Conservation (phyloP, 768 basidiomycete genomes). For the Psilocybe azurescens region DNA sequence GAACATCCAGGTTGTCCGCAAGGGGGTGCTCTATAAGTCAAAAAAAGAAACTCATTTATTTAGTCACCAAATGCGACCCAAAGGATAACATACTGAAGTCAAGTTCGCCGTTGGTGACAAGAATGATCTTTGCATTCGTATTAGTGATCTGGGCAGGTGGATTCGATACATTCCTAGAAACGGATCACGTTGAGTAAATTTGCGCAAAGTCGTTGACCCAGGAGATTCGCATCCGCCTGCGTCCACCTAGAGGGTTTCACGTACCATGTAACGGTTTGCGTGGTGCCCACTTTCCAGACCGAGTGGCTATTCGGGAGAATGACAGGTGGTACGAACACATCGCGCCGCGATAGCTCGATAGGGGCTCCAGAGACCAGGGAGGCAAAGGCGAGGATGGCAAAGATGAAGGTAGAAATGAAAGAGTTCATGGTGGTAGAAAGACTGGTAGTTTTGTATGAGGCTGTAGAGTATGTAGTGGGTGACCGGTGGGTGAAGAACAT, state of each 20-base stretch:
- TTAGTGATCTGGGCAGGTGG: constrained; percentile 50
- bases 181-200: constrained; percentile 13
- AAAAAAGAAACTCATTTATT: not conserved
- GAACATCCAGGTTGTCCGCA: constrained; percentile 42
- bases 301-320: constrained; percentile 28
- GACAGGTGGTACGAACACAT: constrained; percentile 39
- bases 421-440: constrained; percentile 23
- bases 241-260: constrained; percentile 5
- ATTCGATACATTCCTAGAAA: constrained; percentile 43
- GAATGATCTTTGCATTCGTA: constrained; percentile 41
- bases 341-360: constrained; percentile 26
- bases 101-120: constrained; percentile 35
- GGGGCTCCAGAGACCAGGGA: constrained; percentile 32
- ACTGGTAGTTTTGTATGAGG: constrained; percentile 7
- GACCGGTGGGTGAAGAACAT: constrained; percentile 26
- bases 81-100: constrained; percentile 35
- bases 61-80: not conserved
- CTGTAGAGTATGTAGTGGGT: constrained; percentile 13
- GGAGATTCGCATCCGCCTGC: constrained; percentile 21
- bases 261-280: constrained; percentile 37
- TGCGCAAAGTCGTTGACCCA: not conserved
- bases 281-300: constrained; percentile 34
- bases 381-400: constrained; percentile 30
- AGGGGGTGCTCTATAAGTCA: constrained; percentile 36
- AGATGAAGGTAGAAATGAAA: constrained; percentile 23